These are phyloP conservation scores for Neoscytalidium dimidiatum DNA, from an alignment of 2,329 filamentous ascomycete genomes.

Conservation along the genomic window DNA sequence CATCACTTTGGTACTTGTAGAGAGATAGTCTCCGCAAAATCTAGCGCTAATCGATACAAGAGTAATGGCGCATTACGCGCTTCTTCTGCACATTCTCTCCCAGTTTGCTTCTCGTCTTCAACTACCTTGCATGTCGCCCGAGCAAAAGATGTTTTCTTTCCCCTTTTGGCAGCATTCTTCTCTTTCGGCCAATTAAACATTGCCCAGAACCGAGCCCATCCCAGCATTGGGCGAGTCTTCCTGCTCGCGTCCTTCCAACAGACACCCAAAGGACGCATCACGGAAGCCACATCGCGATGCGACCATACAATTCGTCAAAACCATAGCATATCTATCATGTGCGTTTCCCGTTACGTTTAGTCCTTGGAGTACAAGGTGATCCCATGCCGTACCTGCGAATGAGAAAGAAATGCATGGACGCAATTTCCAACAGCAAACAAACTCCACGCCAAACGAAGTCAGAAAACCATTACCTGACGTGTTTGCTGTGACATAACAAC, in stretches of 20 bases:
- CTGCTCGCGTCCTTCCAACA: too few species aligned
- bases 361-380: too few species aligned
- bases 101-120: not conserved
- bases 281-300: too few species aligned
- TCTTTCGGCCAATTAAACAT: slow-evolving; percentile 1
- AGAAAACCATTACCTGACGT: not conserved
- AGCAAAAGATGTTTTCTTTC: not conserved
- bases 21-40: not conserved
- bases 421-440: too few species aligned
- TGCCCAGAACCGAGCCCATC: too few species aligned
- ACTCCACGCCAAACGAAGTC: not conserved
- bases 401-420: too few species aligned
- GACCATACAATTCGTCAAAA: too few species aligned
- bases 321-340: too few species aligned
- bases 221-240: too few species aligned
- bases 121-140: not conserved
- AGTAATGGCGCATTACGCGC: slow-evolving; percentile 7
- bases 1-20: not conserved
- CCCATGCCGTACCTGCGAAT: too few species aligned
- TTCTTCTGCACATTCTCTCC: not conserved
- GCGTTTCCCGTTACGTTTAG: too few species aligned
- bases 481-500: not conserved
- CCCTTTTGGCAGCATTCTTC: not conserved
- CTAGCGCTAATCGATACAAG: slow-evolving; percentile 10
- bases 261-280: too few species aligned